Evolutionary conservation across 148 eudicot species (phyloP).

Genomic region (Rhododendron molle): DNA sequence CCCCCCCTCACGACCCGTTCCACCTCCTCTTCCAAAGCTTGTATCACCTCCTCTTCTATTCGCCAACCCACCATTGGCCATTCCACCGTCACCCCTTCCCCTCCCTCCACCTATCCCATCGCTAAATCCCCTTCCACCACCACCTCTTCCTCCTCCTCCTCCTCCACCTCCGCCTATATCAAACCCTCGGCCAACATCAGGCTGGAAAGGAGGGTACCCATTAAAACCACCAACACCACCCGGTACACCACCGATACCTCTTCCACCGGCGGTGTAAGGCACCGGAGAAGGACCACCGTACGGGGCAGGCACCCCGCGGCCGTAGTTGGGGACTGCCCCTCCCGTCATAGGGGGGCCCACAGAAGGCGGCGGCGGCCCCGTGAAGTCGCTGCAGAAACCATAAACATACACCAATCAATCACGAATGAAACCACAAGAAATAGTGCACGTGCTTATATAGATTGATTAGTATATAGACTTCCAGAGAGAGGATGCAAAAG

Average conservation of each 20-base stretch:
- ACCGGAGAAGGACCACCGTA: constrained; percentile 36
- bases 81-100: constrained; percentile 23
- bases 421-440: neutral
- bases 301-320: constrained; percentile 31
- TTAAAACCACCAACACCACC: constrained; percentile 22
- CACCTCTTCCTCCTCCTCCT: constrained; percentile 1
- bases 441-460: neutral
- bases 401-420: neutral
- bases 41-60: constrained; percentile 33
- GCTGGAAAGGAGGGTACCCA: constrained; percentile 58
- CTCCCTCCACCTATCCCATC: constrained; percentile 17
- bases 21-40: constrained; percentile 30
- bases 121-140: constrained; percentile 20
- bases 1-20: constrained; percentile 20
- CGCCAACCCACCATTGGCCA: constrained; percentile 23
- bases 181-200: constrained; percentile 56
- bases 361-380: constrained; percentile 56
- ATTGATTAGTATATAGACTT: neutral
- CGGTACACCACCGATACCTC: constrained; percentile 20
- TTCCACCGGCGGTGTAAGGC: constrained; percentile 17
- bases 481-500: neutral
- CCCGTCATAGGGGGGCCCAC: constrained; percentile 38
- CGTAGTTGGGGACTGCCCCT: constrained; percentile 38
- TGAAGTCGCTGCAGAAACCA: constrained; percentile 51
- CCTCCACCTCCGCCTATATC: constrained; percentile 33